phyloP scores from a whole-genome alignment of 106 monocot species.

The Cymbidium sinense region DNA sequence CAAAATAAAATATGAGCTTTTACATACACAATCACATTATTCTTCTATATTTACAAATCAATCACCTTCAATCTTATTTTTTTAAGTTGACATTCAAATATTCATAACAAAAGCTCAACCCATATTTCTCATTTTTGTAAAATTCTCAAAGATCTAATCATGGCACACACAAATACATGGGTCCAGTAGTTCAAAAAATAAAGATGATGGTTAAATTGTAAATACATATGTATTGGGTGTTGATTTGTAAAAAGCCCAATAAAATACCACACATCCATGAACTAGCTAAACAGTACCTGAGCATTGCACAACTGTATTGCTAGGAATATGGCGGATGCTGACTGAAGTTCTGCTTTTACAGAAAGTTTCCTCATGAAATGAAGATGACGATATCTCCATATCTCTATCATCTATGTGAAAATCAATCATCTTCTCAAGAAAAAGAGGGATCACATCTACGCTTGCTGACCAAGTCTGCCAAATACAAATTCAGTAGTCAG shows the following conservation, averaged over 20 bases:
- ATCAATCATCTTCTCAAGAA: conserved; percentile 41
- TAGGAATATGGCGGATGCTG: conserved; percentile 49
- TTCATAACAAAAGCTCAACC: too few species aligned
- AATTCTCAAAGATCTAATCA: too few species aligned
- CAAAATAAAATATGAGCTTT: too few species aligned
- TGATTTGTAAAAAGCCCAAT: not conserved
- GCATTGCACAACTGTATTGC: conserved; percentile 48
- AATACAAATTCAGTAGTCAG: conserved; percentile 2
- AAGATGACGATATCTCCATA: conserved; percentile 42
- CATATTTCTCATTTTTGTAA: too few species aligned
- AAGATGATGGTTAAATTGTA: too few species aligned
- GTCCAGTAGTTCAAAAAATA: too few species aligned
- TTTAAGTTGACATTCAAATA: too few species aligned
- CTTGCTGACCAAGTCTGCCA: conserved; percentile 54
- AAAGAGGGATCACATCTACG: conserved; percentile 78
- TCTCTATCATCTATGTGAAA: conserved; percentile 53
- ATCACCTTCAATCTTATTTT: too few species aligned
- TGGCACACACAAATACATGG: too few species aligned
- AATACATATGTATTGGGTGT: too few species aligned
- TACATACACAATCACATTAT: too few species aligned
- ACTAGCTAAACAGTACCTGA: conserved; percentile 39
- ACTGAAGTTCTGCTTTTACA: conserved; percentile 15
- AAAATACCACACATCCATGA: not conserved
- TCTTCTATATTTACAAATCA: too few species aligned
- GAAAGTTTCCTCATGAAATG: conserved; percentile 3